Evolutionary conservation across 768 basidiomycete genomes (phyloP).

Genomic region (Podaxis mareebaensis): DNA sequence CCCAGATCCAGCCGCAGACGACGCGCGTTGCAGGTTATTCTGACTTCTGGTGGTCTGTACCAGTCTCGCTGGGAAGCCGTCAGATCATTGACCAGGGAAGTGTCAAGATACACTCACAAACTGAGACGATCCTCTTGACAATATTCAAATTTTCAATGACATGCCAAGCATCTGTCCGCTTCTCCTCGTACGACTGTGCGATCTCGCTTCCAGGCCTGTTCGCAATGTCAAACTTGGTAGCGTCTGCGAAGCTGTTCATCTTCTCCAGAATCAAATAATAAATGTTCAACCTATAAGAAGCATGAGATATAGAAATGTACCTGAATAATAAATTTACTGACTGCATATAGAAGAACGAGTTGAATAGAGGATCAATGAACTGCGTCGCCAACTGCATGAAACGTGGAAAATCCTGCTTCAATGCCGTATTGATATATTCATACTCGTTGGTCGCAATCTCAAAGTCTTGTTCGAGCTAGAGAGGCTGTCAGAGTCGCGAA

Average conservation of each 20-base stretch:
- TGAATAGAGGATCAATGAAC: slow-evolving; percentile 97
- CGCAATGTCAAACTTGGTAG: slow-evolving; percentile 71
- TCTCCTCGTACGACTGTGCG: slow-evolving; percentile 71
- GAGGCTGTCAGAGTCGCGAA: slow-evolving; percentile 20
- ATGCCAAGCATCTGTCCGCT: slow-evolving; percentile 81
- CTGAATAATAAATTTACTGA: slow-evolving; percentile 42
- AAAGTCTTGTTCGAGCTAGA: slow-evolving; percentile 92
- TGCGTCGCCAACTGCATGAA: slow-evolving; percentile 86
- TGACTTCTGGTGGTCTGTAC: slow-evolving; percentile 51
- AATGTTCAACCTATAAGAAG: slow-evolving; percentile 73
- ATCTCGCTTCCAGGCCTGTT: slow-evolving; percentile 71
- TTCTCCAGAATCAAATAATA: slow-evolving; percentile 95
- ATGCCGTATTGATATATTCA: slow-evolving; percentile 84
- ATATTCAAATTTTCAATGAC: slow-evolving; percentile 79
- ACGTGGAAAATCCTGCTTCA: slow-evolving; percentile 92
- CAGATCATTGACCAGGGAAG: neutral
- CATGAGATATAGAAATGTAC: neutral
- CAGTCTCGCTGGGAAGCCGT: slow-evolving; percentile 52
- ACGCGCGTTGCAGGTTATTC: slow-evolving; percentile 30
- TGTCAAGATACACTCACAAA: slow-evolving; percentile 55
- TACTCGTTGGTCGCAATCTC: slow-evolving; percentile 91
- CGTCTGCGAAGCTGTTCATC: slow-evolving; percentile 81
- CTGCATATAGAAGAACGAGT: slow-evolving; percentile 99
- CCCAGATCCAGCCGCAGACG: slow-evolving; percentile 34
- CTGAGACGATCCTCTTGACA: slow-evolving; percentile 81